phyloP scores from a whole-genome alignment of 1,284 basidiomycete species.

The Butyriboletus appendiculatus region DNA sequence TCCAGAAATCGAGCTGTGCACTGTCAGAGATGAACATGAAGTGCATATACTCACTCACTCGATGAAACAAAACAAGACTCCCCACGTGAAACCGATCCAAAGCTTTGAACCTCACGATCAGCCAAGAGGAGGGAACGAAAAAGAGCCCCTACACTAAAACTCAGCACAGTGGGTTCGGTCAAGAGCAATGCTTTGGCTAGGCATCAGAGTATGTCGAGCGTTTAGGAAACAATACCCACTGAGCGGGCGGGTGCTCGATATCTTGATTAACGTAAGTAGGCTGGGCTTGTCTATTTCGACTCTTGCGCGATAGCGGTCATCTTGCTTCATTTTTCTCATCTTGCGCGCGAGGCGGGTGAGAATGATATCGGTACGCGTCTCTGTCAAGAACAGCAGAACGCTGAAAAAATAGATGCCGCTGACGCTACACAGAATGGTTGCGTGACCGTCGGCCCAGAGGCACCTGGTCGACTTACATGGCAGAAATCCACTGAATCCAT shows the following conservation, averaged over 20 bases:
- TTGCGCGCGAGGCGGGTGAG: conserved; percentile 46
- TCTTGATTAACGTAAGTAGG: conserved; percentile 46
- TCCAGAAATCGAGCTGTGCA: conserved; percentile 47
- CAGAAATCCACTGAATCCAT: conserved; percentile 72
- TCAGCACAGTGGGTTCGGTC: conserved; percentile 62
- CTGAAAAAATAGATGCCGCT: conserved; percentile 36
- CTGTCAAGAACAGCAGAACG: conserved; percentile 43
- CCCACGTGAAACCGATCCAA: conserved; percentile 67
- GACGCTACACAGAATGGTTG: conserved; percentile 29
- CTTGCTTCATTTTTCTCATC: conserved; percentile 47
- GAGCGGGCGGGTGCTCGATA: conserved; percentile 54
- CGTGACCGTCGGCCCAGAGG: not conserved
- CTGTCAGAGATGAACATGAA: not conserved
- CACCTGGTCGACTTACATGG: conserved; percentile 40
- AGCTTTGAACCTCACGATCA: conserved; percentile 36
- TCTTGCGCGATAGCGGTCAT: conserved; percentile 48
- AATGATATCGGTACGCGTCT: conserved; percentile 50
- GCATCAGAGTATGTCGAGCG: conserved; percentile 7
- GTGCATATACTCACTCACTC: conserved; percentile 37
- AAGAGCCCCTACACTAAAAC: conserved; percentile 46
- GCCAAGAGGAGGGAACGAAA: not conserved
- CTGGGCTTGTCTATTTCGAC: conserved; percentile 50
- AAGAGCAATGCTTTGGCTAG: conserved; percentile 45
- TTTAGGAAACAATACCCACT: conserved; percentile 35
- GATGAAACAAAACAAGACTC: conserved; percentile 58